Base-by-base conservation (phyloP, 495 filamentous ascomycete species). In the Talaromyces adpressus region DNA sequence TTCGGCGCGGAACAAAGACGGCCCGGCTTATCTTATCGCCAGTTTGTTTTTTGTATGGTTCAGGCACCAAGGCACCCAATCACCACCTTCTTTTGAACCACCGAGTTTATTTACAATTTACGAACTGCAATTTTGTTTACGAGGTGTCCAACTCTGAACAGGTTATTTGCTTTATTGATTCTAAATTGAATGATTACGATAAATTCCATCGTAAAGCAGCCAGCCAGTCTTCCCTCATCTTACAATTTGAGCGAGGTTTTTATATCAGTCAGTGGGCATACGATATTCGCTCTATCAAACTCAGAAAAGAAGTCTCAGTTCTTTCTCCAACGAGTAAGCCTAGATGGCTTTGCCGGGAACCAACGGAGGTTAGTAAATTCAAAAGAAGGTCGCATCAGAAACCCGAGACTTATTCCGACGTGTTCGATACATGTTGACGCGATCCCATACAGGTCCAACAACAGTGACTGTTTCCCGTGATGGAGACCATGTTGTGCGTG, bases 401-500 rank as follows among this genome's bases (percentile, higher is more conserved):
- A 53, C 18, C 6, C 0, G 47, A 51, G 36, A 16, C 4, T 41
- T 16, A 6, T 16, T 1, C 36, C 36, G 14, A 41, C 36, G 36
- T 14, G 52, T 22, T 22, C 6, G 27, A 56, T 56, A 14, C 20
- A 56, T 27, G n/a, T 58, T 58, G 56, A 58, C 30, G 18, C 25
- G 14, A n/a, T 52, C 14, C 56, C 22, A 32, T 20, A 27, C 25
- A 64, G 62, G 39, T 30, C 8, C 53, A 32, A 29, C 41, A 34
- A 36, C 52, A 36, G 27, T 64, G 18, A 59, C 41, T 22, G 39
- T 64, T 32, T 64, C 62, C 4, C 54, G 25, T 7, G 36, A 56
- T 34, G 77, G 77, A 1, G 58, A 71, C 18, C 75, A 72, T 64
- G 73, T 70, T 60, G 67, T 70, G 23, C 77, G 74, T 16, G 14